Percentiles rank a stretch among this genome's conserved stretches.
Conservation (phyloP, 2,329 filamentous ascomycete species). For the Coniochaeta hoffmannii region DNA sequence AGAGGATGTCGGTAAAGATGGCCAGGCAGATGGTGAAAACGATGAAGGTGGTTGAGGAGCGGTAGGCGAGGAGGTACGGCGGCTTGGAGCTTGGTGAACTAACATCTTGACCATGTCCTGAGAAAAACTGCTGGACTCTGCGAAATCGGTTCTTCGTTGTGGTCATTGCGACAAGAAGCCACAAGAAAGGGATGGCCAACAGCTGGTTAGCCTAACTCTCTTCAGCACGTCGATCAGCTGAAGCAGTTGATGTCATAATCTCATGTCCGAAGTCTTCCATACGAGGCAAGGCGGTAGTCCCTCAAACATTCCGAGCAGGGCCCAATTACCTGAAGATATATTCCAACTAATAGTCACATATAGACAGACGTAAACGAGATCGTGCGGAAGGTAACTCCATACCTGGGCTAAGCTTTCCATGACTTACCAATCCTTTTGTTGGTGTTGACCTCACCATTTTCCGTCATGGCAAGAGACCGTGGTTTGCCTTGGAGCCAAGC, state of each 20-base stretch:
- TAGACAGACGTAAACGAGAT: too few relatives aligned
- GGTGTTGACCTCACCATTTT: neutral
- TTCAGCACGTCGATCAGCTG: neutral
- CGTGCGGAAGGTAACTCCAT: too few relatives aligned
- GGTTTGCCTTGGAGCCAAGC: neutral
- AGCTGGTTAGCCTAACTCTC: neutral
- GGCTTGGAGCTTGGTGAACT: conserved; percentile 8
- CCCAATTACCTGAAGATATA: too few relatives aligned
- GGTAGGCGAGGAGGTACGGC: conserved; percentile 25
- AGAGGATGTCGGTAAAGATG: conserved; percentile 48
- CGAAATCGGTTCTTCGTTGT: neutral
- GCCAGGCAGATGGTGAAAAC: conserved; percentile 23
- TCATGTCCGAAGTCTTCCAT: neutral
- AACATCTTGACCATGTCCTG: neutral
- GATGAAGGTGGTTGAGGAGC: conserved; percentile 33
- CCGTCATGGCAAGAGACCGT: neutral
- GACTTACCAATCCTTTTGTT: too few relatives aligned
- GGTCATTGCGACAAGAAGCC: neutral
- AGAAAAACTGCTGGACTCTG: conserved; percentile 1
- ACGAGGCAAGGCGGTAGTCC: too few relatives aligned
- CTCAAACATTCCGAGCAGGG: too few relatives aligned
- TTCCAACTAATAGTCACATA: too few relatives aligned
- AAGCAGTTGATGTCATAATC: neutral
- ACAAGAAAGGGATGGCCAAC: neutral
- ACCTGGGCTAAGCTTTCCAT: too few relatives aligned